phyloP scores from a whole-genome alignment of 345 rosid species.

The Eucalyptus curtisii region DNA sequence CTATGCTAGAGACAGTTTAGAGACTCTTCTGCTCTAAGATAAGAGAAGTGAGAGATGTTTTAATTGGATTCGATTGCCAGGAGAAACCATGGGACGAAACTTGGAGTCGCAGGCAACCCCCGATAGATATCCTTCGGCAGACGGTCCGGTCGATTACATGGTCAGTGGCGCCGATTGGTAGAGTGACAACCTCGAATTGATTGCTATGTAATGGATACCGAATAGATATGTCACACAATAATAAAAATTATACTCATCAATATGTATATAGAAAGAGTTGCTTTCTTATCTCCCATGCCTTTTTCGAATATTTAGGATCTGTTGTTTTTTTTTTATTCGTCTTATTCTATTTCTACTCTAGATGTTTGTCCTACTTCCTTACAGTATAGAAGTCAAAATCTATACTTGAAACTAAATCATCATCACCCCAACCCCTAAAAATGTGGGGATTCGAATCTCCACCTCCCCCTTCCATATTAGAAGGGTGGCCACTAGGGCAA shows the following conservation, averaged over 20 bases:
- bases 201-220: neutral
- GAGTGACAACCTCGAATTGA: neutral
- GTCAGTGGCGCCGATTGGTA: too few species aligned
- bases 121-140: neutral
- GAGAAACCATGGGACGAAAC: neutral
- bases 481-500: too few species aligned
- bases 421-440: too few species aligned
- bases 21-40: neutral
- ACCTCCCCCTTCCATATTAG: too few species aligned
- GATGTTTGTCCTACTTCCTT: too few species aligned
- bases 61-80: neutral
- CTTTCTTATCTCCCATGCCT: neutral
- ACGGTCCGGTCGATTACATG: too few species aligned
- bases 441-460: too few species aligned
- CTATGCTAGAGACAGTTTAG: neutral
- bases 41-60: neutral
- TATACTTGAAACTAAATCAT: too few species aligned
- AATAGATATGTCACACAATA: neutral
- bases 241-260: accelerated
- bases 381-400: too few species aligned
- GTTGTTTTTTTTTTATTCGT: too few species aligned
- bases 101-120: neutral
- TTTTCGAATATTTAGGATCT: neutral
- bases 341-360: too few species aligned
- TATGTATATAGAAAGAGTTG: neutral